These are phyloP conservation scores for Huntiella omanensis DNA, from an alignment of 2,329 filamentous ascomycete genomes.

Conservation along the genomic window DNA sequence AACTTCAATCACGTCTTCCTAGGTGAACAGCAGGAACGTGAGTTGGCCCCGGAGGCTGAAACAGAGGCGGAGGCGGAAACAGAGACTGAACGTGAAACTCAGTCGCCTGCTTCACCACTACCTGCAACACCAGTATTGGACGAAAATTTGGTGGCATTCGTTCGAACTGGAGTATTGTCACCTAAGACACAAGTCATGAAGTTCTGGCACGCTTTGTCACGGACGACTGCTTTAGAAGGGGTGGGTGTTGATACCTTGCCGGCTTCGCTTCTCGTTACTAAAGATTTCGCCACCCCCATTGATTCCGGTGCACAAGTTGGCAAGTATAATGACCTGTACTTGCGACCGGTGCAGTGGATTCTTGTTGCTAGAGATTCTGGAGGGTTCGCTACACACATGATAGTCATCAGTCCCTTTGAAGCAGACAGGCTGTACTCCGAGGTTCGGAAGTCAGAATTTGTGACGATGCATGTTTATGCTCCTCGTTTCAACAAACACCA, in stretches of 20 bases:
- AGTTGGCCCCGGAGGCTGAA: slow-evolving; percentile 45
- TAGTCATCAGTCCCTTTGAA: slow-evolving; percentile 44
- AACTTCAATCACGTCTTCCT: slow-evolving; percentile 19
- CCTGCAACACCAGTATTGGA: slow-evolving; percentile 21
- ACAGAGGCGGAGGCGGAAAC: too few relatives aligned
- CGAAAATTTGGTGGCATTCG: slow-evolving; percentile 22
- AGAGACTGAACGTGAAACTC: slow-evolving; percentile 30
- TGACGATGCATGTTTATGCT: slow-evolving; percentile 32
- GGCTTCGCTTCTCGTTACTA: slow-evolving; percentile 25
- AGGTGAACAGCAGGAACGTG: slow-evolving; percentile 50
- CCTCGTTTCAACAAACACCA: slow-evolving; percentile 23
- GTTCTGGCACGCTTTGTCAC: slow-evolving; percentile 25
- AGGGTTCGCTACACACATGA: slow-evolving; percentile 14
- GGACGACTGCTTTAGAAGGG: slow-evolving; percentile 22
- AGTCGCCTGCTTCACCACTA: slow-evolving; percentile 24
- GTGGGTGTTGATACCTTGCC: slow-evolving; percentile 22
- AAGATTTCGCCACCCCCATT: slow-evolving; percentile 25
- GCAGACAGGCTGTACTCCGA: slow-evolving; percentile 29
- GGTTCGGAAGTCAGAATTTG: slow-evolving; percentile 19
- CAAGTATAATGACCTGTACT: slow-evolving; percentile 23
- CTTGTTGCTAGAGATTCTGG: slow-evolving; percentile 14
- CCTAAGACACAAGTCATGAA: slow-evolving; percentile 19
- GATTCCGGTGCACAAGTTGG: too few relatives aligned
- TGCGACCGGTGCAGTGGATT: slow-evolving; percentile 36
- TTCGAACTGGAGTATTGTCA: slow-evolving; percentile 19